These are phyloP conservation scores for Penicillium antarcticum DNA, from an alignment of 495 filamentous ascomycete genomes.

Conservation along the genomic window DNA sequence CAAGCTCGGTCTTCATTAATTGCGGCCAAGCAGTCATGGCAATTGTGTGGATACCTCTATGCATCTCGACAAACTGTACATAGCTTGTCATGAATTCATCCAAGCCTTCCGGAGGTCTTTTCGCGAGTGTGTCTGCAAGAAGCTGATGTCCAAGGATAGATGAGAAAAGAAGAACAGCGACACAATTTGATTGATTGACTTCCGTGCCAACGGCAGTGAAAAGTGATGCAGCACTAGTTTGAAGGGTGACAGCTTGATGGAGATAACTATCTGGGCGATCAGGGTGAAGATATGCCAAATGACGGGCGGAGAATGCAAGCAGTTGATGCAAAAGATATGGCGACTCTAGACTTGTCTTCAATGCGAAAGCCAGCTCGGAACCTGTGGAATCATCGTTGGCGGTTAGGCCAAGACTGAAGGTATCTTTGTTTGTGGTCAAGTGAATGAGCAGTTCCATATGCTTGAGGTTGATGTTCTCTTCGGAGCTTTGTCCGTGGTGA, in stretches of 20 bases:
- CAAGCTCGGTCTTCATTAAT: constrained; percentile 12
- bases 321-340: constrained; percentile 42
- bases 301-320: constrained; percentile 41
- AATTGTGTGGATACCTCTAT: constrained; percentile 36
- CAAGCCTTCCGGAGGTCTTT: constrained; percentile 24
- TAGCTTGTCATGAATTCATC: constrained; percentile 25
- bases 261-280: constrained; percentile 27
- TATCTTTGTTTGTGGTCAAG: constrained; percentile 10
- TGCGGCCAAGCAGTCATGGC: constrained; percentile 20
- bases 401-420: constrained; percentile 1
- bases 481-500: neutral
- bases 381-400: no score
- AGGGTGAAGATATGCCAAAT: constrained; percentile 33
- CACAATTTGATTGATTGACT: no score
- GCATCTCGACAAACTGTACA: constrained; percentile 31
- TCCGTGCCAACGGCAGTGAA: constrained; percentile 18
- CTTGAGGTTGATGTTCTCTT: constrained; percentile 18
- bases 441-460: constrained; percentile 26
- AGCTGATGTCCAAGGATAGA: no score
- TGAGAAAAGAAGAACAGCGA: no score
- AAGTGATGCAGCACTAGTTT: constrained; percentile 38
- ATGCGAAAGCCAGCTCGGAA: no score
- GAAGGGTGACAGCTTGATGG: constrained; percentile 42
- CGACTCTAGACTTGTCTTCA: constrained; percentile 10
- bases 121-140: constrained; percentile 2